Conservation (phyloP, 352 stramenopile species). For the Plasmopara muralis region DNA sequence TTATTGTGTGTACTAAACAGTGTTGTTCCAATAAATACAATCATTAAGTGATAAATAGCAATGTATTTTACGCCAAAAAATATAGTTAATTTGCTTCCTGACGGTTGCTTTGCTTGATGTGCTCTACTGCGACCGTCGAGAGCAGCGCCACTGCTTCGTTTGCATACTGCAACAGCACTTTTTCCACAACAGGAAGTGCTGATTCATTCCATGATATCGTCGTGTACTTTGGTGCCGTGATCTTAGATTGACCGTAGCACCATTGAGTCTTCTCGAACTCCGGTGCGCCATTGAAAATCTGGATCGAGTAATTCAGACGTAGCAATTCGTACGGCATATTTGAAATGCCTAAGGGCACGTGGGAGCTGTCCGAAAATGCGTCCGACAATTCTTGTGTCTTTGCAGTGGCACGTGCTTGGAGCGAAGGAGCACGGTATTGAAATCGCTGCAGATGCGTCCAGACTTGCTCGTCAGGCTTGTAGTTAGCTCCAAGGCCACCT, state of each 20-base stretch:
- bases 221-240: conserved; percentile 19
- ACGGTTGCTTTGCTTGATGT: conserved; percentile 12
- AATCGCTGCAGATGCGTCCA: conserved; percentile 56
- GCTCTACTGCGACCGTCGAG: conserved; percentile 5
- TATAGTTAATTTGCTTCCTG: not conserved
- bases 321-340: conserved; percentile 24
- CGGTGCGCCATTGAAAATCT: conserved; percentile 35
- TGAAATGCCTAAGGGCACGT: conserved; percentile 8
- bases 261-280: conserved; percentile 30
- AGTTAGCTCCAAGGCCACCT: conserved; percentile 5
- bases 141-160: conserved; percentile 26
- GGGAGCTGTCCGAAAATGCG: conserved; percentile 9
- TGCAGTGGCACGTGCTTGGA: conserved; percentile 1
- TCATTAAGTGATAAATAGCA: not conserved
- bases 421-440: conserved; percentile 11
- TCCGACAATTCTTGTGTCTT: conserved; percentile 7
- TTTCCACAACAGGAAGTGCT: conserved; percentile 24
- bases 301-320: conserved; percentile 30
- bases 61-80: not conserved
- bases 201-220: conserved; percentile 32
- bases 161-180: conserved; percentile 27
- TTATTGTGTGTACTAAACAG: too few relatives aligned
- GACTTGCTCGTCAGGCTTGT: conserved; percentile 12
- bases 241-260: conserved; percentile 37
- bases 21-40: too few relatives aligned